Base-by-base conservation (phyloP, 2,329 filamentous ascomycete genomes). In the Ophiostoma novo-ulmi region DNA sequence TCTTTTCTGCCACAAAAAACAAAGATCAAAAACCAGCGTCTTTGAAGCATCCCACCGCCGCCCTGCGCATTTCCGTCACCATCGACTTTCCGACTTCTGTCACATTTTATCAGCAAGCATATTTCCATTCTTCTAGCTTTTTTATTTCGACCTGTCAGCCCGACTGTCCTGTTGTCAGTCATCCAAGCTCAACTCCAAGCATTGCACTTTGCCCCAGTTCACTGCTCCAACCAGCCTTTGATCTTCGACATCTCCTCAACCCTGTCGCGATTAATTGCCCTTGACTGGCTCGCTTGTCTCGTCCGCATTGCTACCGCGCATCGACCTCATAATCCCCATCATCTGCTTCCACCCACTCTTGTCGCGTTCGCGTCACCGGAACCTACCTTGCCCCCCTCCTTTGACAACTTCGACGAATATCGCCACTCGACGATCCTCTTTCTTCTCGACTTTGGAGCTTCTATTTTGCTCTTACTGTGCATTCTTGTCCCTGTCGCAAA, bases 1-100 rank as follows among this genome's bases (percentile, higher is more conserved):
- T 48, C 31, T 65, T 67, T 48, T 26, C 65, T 67, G 65, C 71
- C 71, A 70, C 64, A 67, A 69, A 68, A 70, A 61, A 41, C 67
- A 66, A 61, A 22, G n/a, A 65, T 38, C 5, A 63, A 31, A 63
- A 63, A 63, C 22, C 26, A 63, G 26, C 58, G 35, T 63, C 44
- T 71, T 63, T 61, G 26, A 35, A 63, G 38, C 67, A 31, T 26
- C 20, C 52, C 48, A 63, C n/a, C 65, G 67, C 38, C 20, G 36
- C 63, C 36, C 69, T 41, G 17, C 58, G 17, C 31, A 67, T 3
- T 44, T 38, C 38, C 17, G 26, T 35, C 65, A 48, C n/a, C 22
- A 22, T 48, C 36, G 20, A 41, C 5, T 1, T 39, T 31, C 31
- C 31, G 31, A 31, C 31, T 65, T 38, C 5, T 20, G n/a, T 67